Evolutionary conservation across 1,139 yeast species (phyloP).

Genomic region (Kodamaea anthophila): DNA sequence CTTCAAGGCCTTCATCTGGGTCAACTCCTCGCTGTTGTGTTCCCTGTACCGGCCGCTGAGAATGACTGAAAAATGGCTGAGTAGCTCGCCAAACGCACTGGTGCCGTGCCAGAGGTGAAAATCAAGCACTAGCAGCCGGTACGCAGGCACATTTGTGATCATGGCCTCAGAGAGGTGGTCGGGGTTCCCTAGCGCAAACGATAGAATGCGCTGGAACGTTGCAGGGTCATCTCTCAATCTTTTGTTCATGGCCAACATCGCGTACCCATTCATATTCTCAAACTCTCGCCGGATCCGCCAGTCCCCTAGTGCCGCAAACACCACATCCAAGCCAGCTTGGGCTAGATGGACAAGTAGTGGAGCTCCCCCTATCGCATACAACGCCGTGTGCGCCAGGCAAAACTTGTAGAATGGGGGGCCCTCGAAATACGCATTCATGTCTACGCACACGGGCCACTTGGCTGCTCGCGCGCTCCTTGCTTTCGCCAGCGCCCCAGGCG

Average conservation of each 20-base stretch:
- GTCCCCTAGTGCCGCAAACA: slow-evolving; percentile 25
- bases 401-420: slow-evolving; percentile 3
- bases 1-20: slow-evolving; percentile 48
- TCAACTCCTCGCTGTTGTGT: slow-evolving; percentile 46
- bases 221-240: background rate
- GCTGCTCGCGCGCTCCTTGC: too few species aligned
- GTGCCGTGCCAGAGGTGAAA: slow-evolving; percentile 32
- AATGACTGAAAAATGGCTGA: slow-evolving; percentile 53
- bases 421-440: slow-evolving; percentile 8
- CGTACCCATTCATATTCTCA: slow-evolving; percentile 39
- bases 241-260: slow-evolving; percentile 27
- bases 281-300: slow-evolving; percentile 39
- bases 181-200: background rate
- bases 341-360: slow-evolving; percentile 26
- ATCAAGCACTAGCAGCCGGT: slow-evolving; percentile 26
- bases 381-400: slow-evolving; percentile 22
- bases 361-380: slow-evolving; percentile 35
- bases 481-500: slow-evolving; percentile 18
- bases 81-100: slow-evolving; percentile 42
- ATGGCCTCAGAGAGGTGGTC: background rate
- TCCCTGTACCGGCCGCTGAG: slow-evolving; percentile 39
- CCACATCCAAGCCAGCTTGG: slow-evolving; percentile 15
- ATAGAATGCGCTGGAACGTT: slow-evolving; percentile 1
- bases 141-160: slow-evolving; percentile 12
- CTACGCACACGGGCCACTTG: slow-evolving; percentile 17